A percentile compares a stretch with the other conserved stretches of the same genome.
Conservation (phyloP, 108 stramenopile species). For the Nitzschia sp. region DNA sequence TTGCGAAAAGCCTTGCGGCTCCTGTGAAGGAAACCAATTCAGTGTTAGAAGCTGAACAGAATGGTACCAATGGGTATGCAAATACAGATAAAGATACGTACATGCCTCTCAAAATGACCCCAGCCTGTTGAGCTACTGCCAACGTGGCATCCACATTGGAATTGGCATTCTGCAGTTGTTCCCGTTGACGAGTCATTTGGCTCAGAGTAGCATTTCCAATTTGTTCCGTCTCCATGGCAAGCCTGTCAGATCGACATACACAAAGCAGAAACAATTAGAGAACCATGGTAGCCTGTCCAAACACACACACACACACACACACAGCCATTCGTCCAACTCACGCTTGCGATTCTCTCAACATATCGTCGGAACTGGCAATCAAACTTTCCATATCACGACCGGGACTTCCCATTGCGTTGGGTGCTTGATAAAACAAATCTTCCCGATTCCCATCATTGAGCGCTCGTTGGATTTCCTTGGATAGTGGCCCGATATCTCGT, state of each 20-base stretch:
- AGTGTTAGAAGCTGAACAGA: neutral
- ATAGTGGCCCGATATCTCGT: constrained; percentile 64
- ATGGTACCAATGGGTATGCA: neutral
- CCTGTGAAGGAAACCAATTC: constrained; percentile 24
- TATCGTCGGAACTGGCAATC: constrained; percentile 62
- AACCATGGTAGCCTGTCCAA: constrained; percentile 1
- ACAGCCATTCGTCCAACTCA: constrained; percentile 24
- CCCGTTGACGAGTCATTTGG: constrained; percentile 73
- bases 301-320: neutral
- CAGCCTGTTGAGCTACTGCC: constrained; percentile 55
- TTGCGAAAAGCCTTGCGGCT: constrained; percentile 54
- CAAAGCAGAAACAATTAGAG: neutral
- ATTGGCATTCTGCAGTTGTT: constrained; percentile 65
- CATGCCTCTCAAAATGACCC: constrained; percentile 55
- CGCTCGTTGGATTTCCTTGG: constrained; percentile 54
- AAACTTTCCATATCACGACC: constrained; percentile 46
- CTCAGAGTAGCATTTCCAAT: constrained; percentile 61
- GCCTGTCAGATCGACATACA: constrained; percentile 11
- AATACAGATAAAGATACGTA: neutral
- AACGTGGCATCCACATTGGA: constrained; percentile 44
- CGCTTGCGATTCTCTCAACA: constrained; percentile 72
- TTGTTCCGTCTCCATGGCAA: constrained; percentile 70
- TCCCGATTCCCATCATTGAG: constrained; percentile 35
- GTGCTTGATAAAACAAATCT: constrained; percentile 49
- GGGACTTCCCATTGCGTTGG: constrained; percentile 21